Evolutionary conservation across 2,329 filamentous ascomycete species (phyloP), one percentile per base, ranked within the genome.

Genomic region (Arthroderma sp.): DNA sequence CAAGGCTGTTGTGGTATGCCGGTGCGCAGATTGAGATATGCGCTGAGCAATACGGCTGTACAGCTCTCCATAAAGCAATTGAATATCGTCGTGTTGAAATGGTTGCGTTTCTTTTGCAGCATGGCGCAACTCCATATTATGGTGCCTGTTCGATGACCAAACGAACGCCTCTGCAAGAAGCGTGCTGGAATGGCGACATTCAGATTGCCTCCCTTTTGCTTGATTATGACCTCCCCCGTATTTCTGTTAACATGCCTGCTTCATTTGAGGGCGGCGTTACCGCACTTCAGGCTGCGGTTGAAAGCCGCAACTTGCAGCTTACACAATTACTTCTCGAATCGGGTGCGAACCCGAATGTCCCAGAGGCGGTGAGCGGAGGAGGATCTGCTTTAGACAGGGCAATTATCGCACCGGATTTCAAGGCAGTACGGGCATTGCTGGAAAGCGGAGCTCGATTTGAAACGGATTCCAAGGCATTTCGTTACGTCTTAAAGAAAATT

Each of bases 341-440:
- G 2, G 47, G 44, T 11, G 50, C 50, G 3, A 28, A 52, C 37
- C 38, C 49, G 9, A 49, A 52, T 29, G 49, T 47, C 11, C 30
- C 40, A 27, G 32, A 37, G 11, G 27, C 49, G 30, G 1, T 28
- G 1, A 6, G 28, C 8, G 15, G 31, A 22, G 43, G 50, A 32
- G 7, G 15, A 22, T 50, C 52, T 6, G 52, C 53, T 9, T 47
- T 55, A 6, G 50, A 55, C 43, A 44, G 36, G 15, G 52, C 50
- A 27, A 29, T 27, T 38, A 1, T 8, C 9, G 15, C 15, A 22
- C 3, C 1, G 0, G 30, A 36, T 28, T 37, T 43, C 6, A 15
- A 37, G 27, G 10, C 10, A 7, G 5, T 29, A 31, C 42, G 8
- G 32, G 4, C 37, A 22, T 37, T 43, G 30, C 34, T 43, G 15